phyloP scores from a whole-genome alignment of 805 yeast genomes.

The Candida ipomoeae region DNA sequence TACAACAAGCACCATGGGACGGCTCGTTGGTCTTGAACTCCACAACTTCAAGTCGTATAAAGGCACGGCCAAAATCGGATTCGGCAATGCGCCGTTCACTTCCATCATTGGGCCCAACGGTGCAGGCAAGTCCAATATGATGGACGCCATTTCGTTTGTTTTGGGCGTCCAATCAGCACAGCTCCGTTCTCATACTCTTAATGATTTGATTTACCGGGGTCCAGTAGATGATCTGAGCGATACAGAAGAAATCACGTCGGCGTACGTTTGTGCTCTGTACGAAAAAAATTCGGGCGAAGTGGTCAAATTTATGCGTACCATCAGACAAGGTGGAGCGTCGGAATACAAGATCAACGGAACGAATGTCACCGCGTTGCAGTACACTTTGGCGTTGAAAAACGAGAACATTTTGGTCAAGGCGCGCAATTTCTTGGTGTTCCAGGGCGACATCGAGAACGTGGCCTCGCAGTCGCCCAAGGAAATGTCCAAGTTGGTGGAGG shows the following conservation, averaged over 20 bases:
- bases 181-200: conserved; percentile 66
- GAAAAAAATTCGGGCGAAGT: conserved; percentile 58
- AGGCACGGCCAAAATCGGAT: conserved; percentile 71
- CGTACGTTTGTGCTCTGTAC: conserved; percentile 77
- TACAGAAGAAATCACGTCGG: conserved; percentile 43
- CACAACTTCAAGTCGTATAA: conserved; percentile 88
- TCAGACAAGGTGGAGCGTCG: conserved; percentile 56
- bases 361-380: conserved; percentile 59
- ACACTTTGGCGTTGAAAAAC: conserved; percentile 58
- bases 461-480: conserved; percentile 84
- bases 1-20: conserved; percentile 57
- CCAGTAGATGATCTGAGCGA: conserved; percentile 19
- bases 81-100: conserved; percentile 80
- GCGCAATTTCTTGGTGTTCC: conserved; percentile 87
- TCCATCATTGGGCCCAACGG: conserved; percentile 98
- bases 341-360: conserved; percentile 64
- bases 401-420: conserved; percentile 88
- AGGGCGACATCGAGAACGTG: conserved; percentile 92
- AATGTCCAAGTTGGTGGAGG: conserved; percentile 70
- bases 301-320: conserved; percentile 59
- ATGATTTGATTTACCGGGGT: conserved; percentile 81
- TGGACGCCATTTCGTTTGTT: conserved; percentile 96
- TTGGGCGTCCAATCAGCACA: conserved; percentile 76
- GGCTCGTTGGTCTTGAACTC: conserved; percentile 72
- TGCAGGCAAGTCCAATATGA: conserved; percentile 94